Base-by-base conservation (phyloP, 495 filamentous ascomycete genomes). In the Aspergillus mulundensis region DNA sequence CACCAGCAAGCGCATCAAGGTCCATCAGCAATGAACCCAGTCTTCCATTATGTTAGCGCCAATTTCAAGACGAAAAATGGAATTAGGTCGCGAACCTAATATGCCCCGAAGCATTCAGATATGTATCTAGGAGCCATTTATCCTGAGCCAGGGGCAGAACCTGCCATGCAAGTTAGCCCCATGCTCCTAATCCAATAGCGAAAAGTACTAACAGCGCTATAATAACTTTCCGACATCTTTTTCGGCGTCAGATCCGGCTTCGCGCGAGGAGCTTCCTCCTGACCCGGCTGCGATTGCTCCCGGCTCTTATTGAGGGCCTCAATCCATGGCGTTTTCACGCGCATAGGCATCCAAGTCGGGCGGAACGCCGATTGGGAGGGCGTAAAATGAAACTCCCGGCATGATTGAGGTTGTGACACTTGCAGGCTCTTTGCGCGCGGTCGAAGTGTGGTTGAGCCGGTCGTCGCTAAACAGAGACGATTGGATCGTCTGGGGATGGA, bases 1-100 rank as follows among this genome's bases (percentile, higher is more conserved):
- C 78, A 16, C 90, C 90, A 1, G 89, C 86, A 8, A 93, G 65
- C 1, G 90, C 90, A 71, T 93, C 90, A 7, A 95, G 78, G 54
- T 93, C 89, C 84, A 91, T 91, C 56, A 93, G 79, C 15, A 91
- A 67, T 0, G 87, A 84, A 0, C 89, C 89, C 6, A 91, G 73
- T 54, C 82, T 81, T 2, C 32, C 11, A 2, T 8, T 28, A 8
- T 10, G 12, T 36, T 36, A 36, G 32, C 12, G 6, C 5, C 2
- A 36, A 6, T 15, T 15, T 36, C 12, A 10, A 36, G 7, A 4
- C 7, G 11, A 36, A 36, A 10, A 10, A 36, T 10, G 5, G 32
- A 36, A 14, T 28, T 28, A 8, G 56, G 11, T 57, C 62, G 43
- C n/a, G 18, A 40, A 82, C 76, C 84, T 74, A 41, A 88, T 82